phyloP scores from a whole-genome alignment of 2,329 filamentous ascomycete species.

The Neonectria sp. region DNA sequence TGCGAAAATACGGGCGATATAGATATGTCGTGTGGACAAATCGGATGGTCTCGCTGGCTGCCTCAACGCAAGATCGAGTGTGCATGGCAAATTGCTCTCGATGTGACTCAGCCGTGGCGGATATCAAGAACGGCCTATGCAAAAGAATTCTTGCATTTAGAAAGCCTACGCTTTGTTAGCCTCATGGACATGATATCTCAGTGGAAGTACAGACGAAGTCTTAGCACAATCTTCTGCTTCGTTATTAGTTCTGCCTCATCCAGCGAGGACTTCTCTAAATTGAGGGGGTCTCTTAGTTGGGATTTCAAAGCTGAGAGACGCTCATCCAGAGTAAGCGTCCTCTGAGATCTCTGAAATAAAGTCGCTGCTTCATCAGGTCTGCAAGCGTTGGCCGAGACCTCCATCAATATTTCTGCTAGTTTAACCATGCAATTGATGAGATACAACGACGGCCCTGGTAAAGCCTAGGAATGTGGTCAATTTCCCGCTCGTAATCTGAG shows the following conservation, averaged over 20 bases:
- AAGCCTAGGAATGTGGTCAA: not conserved
- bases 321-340: conserved; percentile 14
- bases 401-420: conserved; percentile 22
- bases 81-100: conserved; percentile 3
- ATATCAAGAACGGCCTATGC: conserved; percentile 26
- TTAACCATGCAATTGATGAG: conserved; percentile 28
- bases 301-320: conserved; percentile 21
- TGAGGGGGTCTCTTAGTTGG: not conserved
- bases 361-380: conserved; percentile 16
- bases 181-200: not conserved
- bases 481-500: not conserved
- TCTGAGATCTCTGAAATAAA: conserved; percentile 4
- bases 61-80: conserved; percentile 22
- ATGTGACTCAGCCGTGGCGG: conserved; percentile 6
- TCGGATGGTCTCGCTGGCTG: conserved; percentile 27
- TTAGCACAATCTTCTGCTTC: conserved; percentile 29
- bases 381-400: conserved; percentile 21
- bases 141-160: conserved; percentile 26
- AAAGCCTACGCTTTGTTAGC: conserved; percentile 5
- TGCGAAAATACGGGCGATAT: conserved; percentile 30
- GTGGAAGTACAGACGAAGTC: conserved; percentile 19
- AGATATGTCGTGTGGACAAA: conserved; percentile 25
- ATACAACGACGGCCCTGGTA: conserved; percentile 3
- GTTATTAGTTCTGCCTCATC: conserved; percentile 28
- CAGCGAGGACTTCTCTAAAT: conserved; percentile 16